These are phyloP conservation scores for Phlebopus sp. DNA, from an alignment of 1,284 basidiomycete genomes.

Conservation along the genomic window DNA sequence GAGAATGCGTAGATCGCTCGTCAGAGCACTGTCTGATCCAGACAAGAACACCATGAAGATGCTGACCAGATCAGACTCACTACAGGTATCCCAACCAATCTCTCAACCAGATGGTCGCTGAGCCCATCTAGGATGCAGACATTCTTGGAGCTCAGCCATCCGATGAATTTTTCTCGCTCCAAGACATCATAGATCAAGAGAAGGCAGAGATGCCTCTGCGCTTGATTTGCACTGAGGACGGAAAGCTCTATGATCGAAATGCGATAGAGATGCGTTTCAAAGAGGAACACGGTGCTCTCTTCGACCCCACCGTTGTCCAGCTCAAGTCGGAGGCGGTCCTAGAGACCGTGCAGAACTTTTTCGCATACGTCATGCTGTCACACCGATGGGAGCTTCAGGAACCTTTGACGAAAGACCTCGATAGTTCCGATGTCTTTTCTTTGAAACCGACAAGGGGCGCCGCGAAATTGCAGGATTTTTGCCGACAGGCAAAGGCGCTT, in stretches of 20 bases:
- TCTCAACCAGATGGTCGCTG: neutral
- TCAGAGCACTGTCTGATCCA: conserved; percentile 21
- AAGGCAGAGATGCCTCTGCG: conserved; percentile 23
- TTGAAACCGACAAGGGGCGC: conserved; percentile 14
- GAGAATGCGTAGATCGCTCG: conserved; percentile 14
- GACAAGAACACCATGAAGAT: neutral
- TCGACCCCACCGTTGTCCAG: conserved; percentile 7
- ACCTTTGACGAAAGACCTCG: conserved; percentile 17
- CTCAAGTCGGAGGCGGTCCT: conserved; percentile 2
- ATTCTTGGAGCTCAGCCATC: neutral
- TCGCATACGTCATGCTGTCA: conserved; percentile 23
- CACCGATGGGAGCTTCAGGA: conserved; percentile 21
- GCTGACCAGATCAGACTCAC: conserved; percentile 1
- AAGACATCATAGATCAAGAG: conserved; percentile 13
- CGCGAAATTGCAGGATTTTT: conserved; percentile 21
- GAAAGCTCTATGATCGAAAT: conserved; percentile 17
- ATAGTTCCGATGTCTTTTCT: conserved; percentile 18
- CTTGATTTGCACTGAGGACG: conserved; percentile 23
- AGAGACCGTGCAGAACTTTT: conserved; percentile 11
- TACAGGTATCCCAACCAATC: conserved; percentile 4
- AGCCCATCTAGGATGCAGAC: neutral
- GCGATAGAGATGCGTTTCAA: conserved; percentile 19
- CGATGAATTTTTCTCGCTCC: conserved; percentile 5
- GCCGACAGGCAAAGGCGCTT: conserved; percentile 12
- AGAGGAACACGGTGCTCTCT: conserved; percentile 12